Base-by-base conservation (phyloP, 2,329 filamentous ascomycete genomes). In the Colletotrichum sojae region DNA sequence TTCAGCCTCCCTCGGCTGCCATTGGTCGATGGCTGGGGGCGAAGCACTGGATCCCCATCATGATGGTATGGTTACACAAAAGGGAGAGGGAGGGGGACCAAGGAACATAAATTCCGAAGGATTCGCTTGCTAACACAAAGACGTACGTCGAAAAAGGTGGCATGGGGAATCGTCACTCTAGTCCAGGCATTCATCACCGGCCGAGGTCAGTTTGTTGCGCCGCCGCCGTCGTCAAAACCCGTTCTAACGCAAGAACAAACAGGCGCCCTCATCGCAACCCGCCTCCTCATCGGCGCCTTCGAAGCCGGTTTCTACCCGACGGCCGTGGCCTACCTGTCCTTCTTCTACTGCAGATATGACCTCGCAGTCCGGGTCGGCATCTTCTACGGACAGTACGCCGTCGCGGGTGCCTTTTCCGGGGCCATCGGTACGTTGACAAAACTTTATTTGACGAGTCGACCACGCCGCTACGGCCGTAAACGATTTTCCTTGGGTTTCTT, bases 221-320 rank as follows among this genome's bases (percentile, higher is more conserved):
- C 22, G 22, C 22, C 22, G 31, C 31, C 8, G 16, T 63, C 22
- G 27, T 22, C 10, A 51, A 52, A 25, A 25, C 22, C 4, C 22
- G 22, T 25, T 25, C 22, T 25, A 25, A 25, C 22, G 22, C 31
- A 36, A 36, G 10, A 36, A 36, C 31, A 36, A 36, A 36, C 43
- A 73, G 75, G 69, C 40, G 69, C 72, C 59, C 63, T 76, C 20
- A 72, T 76, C 53, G 69, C 66, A 15, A 69, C 70, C 15, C 70
- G 72, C 3, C 71, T 77, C 10, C 49, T 73, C 25, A 73, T 76
- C 71, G 78, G 70, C 0, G 53, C 48, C 16, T 72, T 67, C 68
- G 75, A 76, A 79, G 85, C 86, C 56, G 88, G 87, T 3, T 89
- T 90, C 73, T 90, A 89, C 71, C 86, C 88, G 4, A 86, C 86